phyloP scores from a whole-genome alignment of 345 rosid species.

The Excoecaria cochinchinensis region DNA sequence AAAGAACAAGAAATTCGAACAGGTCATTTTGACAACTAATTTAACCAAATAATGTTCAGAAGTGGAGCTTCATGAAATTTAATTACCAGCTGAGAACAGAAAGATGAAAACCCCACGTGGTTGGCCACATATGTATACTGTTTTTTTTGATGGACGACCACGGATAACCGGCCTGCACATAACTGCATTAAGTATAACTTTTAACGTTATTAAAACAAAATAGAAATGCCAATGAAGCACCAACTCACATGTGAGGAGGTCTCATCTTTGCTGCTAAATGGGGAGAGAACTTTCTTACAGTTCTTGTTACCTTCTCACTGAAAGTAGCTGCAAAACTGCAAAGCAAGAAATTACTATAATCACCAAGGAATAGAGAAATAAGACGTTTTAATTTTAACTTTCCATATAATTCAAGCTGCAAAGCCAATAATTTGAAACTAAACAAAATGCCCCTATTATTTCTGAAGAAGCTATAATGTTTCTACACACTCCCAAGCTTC shows the following conservation, averaged over 20 bases:
- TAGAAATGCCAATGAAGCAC: not conserved
- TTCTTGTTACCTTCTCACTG: slow-evolving; percentile 88
- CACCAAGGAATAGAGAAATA: not conserved
- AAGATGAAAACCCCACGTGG: slow-evolving; percentile 91
- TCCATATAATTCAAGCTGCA: not conserved
- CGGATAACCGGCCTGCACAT: slow-evolving; percentile 82
- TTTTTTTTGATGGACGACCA: slow-evolving; percentile 85
- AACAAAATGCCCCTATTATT: not conserved
- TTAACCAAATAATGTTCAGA: not conserved
- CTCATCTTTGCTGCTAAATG: slow-evolving; percentile 97
- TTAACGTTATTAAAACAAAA: not conserved
- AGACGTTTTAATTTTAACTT: not conserved
- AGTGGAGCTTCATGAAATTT: slow-evolving; percentile 2
- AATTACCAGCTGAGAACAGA: slow-evolving; percentile 65
- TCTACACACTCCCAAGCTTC: not conserved
- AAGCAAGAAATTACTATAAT: not conserved
- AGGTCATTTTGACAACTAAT: not conserved
- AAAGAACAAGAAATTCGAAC: not conserved
- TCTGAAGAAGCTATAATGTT: not conserved
- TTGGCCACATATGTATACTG: slow-evolving; percentile 72
- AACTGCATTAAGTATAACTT: slow-evolving; percentile 11
- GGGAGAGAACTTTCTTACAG: slow-evolving; percentile 86
- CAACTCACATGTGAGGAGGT: slow-evolving; percentile 80
- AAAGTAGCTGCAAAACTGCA: slow-evolving; percentile 94
- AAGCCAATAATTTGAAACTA: not conserved